Base-by-base conservation (phyloP, 768 basidiomycete species). In the Xerocomellus amylosporus region DNA sequence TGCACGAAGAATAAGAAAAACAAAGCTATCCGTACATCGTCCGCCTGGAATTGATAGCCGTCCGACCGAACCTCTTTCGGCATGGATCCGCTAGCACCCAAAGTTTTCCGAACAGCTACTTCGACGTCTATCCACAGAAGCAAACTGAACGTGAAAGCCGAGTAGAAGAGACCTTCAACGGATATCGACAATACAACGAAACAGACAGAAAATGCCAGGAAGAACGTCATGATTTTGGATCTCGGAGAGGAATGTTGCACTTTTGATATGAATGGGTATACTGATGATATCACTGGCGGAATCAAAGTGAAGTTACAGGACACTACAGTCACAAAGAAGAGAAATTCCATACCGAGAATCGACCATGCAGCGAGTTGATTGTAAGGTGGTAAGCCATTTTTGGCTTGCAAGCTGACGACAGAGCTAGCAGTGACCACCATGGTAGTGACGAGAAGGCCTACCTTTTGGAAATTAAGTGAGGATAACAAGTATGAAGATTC, bases 1-100 rank as follows among this genome's bases (percentile, higher is more conserved):
- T 94, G 91, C 8, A 93, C 85, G 60, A 93, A 91, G 69, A 90
- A 90, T 55, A 94, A 70, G 71, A 93, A 93, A 67, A 91, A 89
- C 20, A 93, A 58, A 1, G 87, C 89, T 49, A 88, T 84, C 45
- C 91, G 73, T 13, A 91, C 67, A 54, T 91, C 87, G 37, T 87
- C 86, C 36, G 71, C 68, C 56, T 72, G 75, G 65, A 85, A 81
- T n/a, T 66, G 61, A 61, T 82, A 80, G 20, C 60, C 59, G 14
- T 45, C 39, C 10, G 53, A 37, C 22, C 8, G 49, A 24, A 9
- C 10, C 7, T 39, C 49, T 26, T 60, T 55, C 19, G 49, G 36
- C 7, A 24, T 43, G 4, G 60, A 30, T 38, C 46, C 52, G 13
- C 43, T 54, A 41, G 7, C 10, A 26, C 22, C 10, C 41, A 33